These are phyloP conservation scores for Fonsecaea pedrosoi DNA, from an alignment of 2,329 filamentous ascomycete genomes.

Conservation along the genomic window DNA sequence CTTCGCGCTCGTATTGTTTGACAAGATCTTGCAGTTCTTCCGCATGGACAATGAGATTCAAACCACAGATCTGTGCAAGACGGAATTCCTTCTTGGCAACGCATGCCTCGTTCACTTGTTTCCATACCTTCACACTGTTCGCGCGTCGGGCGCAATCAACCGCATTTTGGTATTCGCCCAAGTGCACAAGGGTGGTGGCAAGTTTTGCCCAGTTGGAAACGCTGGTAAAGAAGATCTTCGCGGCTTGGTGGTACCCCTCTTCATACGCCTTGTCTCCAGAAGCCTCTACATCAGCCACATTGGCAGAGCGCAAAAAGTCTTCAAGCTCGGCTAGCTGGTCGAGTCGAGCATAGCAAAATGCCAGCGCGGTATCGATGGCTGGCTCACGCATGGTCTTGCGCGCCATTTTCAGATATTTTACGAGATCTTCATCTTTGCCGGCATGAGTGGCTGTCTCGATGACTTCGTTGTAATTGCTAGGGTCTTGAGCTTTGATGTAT, in stretches of 20 bases:
- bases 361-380: slow-evolving; percentile 88
- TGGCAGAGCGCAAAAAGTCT: slow-evolving; percentile 90
- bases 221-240: slow-evolving; percentile 98
- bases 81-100: slow-evolving; percentile 99
- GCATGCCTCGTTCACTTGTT: slow-evolving; percentile 95
- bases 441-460: slow-evolving; percentile 95
- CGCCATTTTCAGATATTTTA: slow-evolving; percentile 96
- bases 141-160: slow-evolving; percentile 98
- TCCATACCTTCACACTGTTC: slow-evolving; percentile 99
- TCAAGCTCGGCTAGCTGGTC: slow-evolving; percentile 92
- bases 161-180: slow-evolving; percentile 94
- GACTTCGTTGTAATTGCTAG: slow-evolving; percentile 91
- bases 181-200: slow-evolving; percentile 94
- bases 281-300: slow-evolving; percentile 94
- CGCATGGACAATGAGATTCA: slow-evolving; percentile 96
- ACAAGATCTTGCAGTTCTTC: slow-evolving; percentile 93
- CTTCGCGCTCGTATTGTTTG: slow-evolving; percentile 94
- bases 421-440: slow-evolving; percentile 95
- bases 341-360: slow-evolving; percentile 90
- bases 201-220: slow-evolving; percentile 99
- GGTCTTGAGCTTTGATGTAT: slow-evolving; percentile 93
- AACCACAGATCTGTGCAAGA: slow-evolving; percentile 96
- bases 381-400: slow-evolving; percentile 95
- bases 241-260: slow-evolving; percentile 91
- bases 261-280: slow-evolving; percentile 98